A percentile compares a stretch with the other conserved stretches of the same genome.
phyloP scores from a whole-genome alignment of 306 rosid species.

The Parietaria judaica region DNA sequence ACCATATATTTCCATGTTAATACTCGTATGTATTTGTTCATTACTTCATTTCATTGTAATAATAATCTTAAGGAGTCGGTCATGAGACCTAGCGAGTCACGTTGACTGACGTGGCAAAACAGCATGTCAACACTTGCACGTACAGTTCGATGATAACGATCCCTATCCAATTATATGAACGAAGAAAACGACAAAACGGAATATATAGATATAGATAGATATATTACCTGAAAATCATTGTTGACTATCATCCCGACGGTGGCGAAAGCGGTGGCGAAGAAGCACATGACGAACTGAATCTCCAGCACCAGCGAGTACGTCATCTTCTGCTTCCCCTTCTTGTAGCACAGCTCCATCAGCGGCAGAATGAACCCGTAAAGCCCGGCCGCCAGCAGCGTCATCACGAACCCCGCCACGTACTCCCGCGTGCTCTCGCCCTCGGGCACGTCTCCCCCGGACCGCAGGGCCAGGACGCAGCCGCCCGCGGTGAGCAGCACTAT shows the following conservation, averaged over 20 bases:
- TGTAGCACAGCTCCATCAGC: constrained; percentile 54
- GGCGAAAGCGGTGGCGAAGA: constrained; percentile 64
- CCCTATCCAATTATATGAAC: too few species aligned
- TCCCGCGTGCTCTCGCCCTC: constrained; percentile 45
- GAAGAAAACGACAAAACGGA: neutral
- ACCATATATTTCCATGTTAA: too few species aligned
- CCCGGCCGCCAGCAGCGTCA: constrained; percentile 61
- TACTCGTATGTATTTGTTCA: too few species aligned
- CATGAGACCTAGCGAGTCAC: too few species aligned
- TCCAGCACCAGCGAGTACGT: constrained; percentile 72
- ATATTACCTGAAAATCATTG: constrained; percentile 63
- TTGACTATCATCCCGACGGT: constrained; percentile 62
- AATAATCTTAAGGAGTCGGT: too few species aligned
- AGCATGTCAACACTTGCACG: too few species aligned
- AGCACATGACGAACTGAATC: constrained; percentile 60
- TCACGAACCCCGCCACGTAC: constrained; percentile 49
- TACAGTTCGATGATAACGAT: too few species aligned
- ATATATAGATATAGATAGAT: neutral
- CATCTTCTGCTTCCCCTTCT: constrained; percentile 41
- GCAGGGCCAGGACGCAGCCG: constrained; percentile 56
- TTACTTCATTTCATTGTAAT: too few species aligned
- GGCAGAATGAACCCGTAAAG: constrained; percentile 74
- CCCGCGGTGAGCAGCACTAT: constrained; percentile 54
- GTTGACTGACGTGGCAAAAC: too few species aligned
- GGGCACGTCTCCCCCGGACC: constrained; percentile 51